Evolutionary conservation across 257 asterid genomes (phyloP).

Genomic region (Cynanchum wilfordii): DNA sequence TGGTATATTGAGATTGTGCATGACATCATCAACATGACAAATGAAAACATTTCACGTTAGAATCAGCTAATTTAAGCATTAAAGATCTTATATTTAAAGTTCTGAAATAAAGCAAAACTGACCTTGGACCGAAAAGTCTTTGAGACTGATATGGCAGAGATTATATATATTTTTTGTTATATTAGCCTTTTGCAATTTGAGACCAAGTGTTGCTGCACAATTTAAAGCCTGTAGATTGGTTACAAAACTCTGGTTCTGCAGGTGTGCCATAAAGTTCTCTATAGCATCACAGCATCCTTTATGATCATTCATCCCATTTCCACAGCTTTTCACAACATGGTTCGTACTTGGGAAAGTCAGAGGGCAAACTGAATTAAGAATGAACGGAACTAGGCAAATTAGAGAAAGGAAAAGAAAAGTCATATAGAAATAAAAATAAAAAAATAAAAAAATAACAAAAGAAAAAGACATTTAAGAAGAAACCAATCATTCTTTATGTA

Average conservation of each 20-base stretch:
- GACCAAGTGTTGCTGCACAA: slow-evolving; percentile 90
- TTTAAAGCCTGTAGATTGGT: slow-evolving; percentile 96
- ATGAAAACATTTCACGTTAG: slow-evolving; percentile 30
- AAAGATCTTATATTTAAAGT: not conserved
- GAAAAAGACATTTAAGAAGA: not conserved
- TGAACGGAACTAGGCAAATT: slow-evolving; percentile 8
- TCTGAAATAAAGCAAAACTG: slow-evolving; percentile 21
- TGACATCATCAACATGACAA: slow-evolving; percentile 30
- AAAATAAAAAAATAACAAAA: no score
- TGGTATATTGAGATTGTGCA: slow-evolving; percentile 28
- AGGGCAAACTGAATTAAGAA: slow-evolving; percentile 67
- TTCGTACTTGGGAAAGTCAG: slow-evolving; percentile 68
- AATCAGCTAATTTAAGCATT: slow-evolving; percentile 7
- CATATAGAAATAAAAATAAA: not conserved
- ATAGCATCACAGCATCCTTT: slow-evolving; percentile 65
- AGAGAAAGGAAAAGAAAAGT: not conserved
- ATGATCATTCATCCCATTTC: slow-evolving; percentile 40
- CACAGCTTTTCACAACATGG: slow-evolving; percentile 63
- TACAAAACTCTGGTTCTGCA: slow-evolving; percentile 91
- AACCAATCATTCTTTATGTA: not conserved
- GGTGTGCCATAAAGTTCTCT: slow-evolving; percentile 70
- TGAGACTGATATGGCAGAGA: slow-evolving; percentile 80
- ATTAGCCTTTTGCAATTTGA: slow-evolving; percentile 61
- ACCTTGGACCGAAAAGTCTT: slow-evolving; percentile 99
- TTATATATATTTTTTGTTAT: slow-evolving; percentile 60